Evolutionary conservation across 2,329 filamentous ascomycete species (phyloP), one percentile per base, ranked within the genome.

Genomic region (Exophiala mesophila): DNA sequence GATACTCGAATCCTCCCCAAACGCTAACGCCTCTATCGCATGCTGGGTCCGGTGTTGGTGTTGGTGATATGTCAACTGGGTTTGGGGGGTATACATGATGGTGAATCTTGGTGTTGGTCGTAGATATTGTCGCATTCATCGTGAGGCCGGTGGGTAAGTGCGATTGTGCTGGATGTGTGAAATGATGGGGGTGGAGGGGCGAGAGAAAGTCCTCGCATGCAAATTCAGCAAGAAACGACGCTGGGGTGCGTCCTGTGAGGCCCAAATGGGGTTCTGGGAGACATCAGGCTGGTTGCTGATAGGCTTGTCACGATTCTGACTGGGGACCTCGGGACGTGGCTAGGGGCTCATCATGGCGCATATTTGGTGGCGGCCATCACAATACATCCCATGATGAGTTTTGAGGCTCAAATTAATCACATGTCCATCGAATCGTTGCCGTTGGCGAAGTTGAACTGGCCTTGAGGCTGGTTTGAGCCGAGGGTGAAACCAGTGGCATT

Each of bases 381-480:
- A n/a, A n/a, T n/a, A n/a, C n/a, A n/a, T n/a, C n/a, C n/a, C 23
- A 7, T 26, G 23, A 41, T 15, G 12, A 41, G 13, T 6, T 41
- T 17, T 24, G 17, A 5, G 13, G 6, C n/a, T 19, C 21, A 9
- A 20, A 31, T 17, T 24, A 30, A 36, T 77, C 76, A 83, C 79
- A 83, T 86, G 60, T 85, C 82, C 81, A 85, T 85, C 29, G 78
- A 79, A 59, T 85, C 82, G 54, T 74, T 77, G 50, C 78, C 79
- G 60, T 81, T 73, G 60, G 80, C 88, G 65, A 98, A 98, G 79
- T 87, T 95, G 80, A 97, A 98, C 62, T 85, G 85, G 55, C 85
- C 83, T 58, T 83, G 78, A 61, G 86, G 82, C 58, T 80, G 74
- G 61, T 77, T 80, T 58, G 66, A 70, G 57, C 65, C 74, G 59